Evolutionary conservation across 116 monocot genomes (phyloP).

Genomic region (Iris pallida): DNA sequence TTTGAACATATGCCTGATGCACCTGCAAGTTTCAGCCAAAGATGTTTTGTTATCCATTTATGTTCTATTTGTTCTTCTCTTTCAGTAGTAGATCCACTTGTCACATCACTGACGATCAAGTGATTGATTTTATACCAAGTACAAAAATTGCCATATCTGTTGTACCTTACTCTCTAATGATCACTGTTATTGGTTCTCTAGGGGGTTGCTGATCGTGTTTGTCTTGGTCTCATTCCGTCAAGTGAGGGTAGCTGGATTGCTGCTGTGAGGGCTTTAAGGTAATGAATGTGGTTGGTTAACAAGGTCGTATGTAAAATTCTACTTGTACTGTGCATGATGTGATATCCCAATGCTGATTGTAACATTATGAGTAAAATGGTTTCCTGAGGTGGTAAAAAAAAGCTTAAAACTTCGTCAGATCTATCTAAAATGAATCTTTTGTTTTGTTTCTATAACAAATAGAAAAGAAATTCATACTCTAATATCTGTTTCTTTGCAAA

Average conservation of each 20-base stretch:
- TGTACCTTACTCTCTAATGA: background rate
- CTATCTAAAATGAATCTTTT: no score
- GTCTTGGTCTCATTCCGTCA: conserved; percentile 88
- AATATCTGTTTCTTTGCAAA: no score
- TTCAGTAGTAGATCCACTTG: background rate
- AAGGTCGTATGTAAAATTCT: no score
- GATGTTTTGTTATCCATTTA: background rate
- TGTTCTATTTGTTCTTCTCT: background rate
- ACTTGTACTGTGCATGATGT: no score
- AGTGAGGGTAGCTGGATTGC: conserved; percentile 92
- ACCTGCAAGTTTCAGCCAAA: no score
- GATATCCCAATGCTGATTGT: no score
- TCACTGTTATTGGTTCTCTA: conserved; percentile 12
- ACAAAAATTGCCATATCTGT: background rate
- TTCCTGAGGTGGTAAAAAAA: no score
- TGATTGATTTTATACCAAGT: conserved; percentile 1
- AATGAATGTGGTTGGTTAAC: background rate
- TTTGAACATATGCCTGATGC: no score
- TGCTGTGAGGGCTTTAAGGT: conserved; percentile 83
- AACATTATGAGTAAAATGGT: no score
- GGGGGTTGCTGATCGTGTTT: conserved; percentile 89
- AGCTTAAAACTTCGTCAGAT: no score
- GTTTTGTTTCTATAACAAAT: no score
- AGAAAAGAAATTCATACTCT: no score
- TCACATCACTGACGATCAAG: background rate